Evolutionary conservation across 768 basidiomycete species (phyloP).

Genomic region (Auriculariales sp.): DNA sequence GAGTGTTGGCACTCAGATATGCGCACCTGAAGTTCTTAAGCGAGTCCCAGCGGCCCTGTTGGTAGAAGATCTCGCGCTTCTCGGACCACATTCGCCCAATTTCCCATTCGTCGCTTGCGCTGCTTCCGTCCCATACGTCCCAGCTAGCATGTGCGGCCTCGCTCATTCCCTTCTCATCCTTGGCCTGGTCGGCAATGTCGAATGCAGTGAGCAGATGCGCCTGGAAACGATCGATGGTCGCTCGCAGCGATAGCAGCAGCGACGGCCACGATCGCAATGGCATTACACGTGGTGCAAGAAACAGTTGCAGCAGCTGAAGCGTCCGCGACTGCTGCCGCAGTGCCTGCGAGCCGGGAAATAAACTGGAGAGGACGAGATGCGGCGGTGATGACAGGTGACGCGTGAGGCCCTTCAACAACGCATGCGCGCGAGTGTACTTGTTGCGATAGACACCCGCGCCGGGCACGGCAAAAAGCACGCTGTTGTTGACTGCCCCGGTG

Average conservation of each 20-base stretch:
- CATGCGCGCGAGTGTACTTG: slow-evolving; percentile 53
- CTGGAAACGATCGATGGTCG: slow-evolving; percentile 81
- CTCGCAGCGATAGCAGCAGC: slow-evolving; percentile 48
- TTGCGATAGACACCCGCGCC: not conserved
- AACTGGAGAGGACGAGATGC: slow-evolving; percentile 48
- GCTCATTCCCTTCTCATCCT: slow-evolving; percentile 64
- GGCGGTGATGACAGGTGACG: slow-evolving; percentile 44
- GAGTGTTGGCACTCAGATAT: not conserved
- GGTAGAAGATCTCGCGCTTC: slow-evolving; percentile 88
- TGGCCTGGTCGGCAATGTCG: slow-evolving; percentile 64
- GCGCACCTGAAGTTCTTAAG: slow-evolving; percentile 69
- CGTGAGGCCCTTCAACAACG: slow-evolving; percentile 44
- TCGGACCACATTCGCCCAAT: slow-evolving; percentile 93
- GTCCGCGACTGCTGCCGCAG: slow-evolving; percentile 46
- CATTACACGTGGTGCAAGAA: slow-evolving; percentile 55
- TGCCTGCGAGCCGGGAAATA: slow-evolving; percentile 25
- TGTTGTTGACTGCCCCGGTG: not conserved
- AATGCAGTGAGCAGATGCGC: slow-evolving; percentile 75
- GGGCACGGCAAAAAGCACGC: not conserved
- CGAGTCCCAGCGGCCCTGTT: slow-evolving; percentile 64
- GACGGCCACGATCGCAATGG: slow-evolving; percentile 57
- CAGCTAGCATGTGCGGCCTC: slow-evolving; percentile 75
- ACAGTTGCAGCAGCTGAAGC: slow-evolving; percentile 58
- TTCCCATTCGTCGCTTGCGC: slow-evolving; percentile 55
- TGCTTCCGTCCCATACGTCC: slow-evolving; percentile 50